Base-by-base conservation (phyloP, 2,329 filamentous ascomycete genomes). In the Cordyceps farinosa region DNA sequence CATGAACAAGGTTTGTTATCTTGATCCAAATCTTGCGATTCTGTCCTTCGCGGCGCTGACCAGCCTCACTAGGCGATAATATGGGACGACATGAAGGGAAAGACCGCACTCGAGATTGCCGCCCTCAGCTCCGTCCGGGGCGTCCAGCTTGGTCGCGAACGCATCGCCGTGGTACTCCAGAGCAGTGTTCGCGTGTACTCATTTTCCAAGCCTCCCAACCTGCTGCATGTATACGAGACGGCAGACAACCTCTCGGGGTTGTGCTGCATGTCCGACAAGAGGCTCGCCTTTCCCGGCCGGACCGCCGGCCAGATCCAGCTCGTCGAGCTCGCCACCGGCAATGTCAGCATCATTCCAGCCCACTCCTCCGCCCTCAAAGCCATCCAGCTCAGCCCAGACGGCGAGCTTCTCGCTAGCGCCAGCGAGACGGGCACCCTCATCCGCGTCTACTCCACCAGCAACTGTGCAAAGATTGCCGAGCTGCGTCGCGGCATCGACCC, bases 311-410 rank as follows among this genome's bases (percentile, higher is more conserved):
- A 99, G 71, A 89, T 98, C 34, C 93, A 97, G 74, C 79, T 98
- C 1, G 89, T 97, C 58, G 88, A 96, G 69, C 77, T 96, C 11
- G 80, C 82, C 22, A 91, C 87, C 0, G 87, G 88, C 56, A 94
- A 91, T 70, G 91, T 98, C 67, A 96, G 90, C 77, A 97, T 99
- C 73, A 92, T 98, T 64, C 92, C 92, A 1, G 95, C 94, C 3
- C 95, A 99, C 74, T 88, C 89, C 5, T 89, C 90, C 0, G 82
- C 90, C 0, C 79, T 99, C 22, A 86, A 90, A 65, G 92, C 92
- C 48, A 82, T 99, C 67, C 85, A 88, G 11, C 79, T 99, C 42
- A 96, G 91, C 68, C 83, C 82, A 0, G 90, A 97, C 71, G 92
- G 91, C 3, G 85, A 91, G 55, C 77, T 96, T 17, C 79, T 98